A percentile compares a stretch with the other conserved stretches of the same genome.
Evolutionary conservation across 2,329 filamentous ascomycete species (phyloP).

Genomic region (Scedosporium boydii): DNA sequence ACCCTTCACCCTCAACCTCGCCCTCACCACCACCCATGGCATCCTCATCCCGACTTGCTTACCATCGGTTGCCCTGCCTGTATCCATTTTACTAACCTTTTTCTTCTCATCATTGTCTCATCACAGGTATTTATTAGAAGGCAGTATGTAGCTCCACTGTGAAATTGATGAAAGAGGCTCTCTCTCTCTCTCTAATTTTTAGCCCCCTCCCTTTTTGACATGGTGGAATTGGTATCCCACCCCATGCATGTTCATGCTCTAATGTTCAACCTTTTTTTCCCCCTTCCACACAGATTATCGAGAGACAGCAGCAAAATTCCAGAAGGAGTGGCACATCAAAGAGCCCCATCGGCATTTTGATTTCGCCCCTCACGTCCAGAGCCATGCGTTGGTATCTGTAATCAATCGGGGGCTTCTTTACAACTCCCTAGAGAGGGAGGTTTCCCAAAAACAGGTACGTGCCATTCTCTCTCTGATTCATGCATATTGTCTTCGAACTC

Average conservation of each 20-base stretch:
- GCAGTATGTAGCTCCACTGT: slow-evolving; percentile 39
- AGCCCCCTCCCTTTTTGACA: background rate
- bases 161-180: slow-evolving; percentile 7
- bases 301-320: slow-evolving; percentile 57
- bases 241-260: background rate
- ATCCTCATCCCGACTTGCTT: slow-evolving; percentile 6
- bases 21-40: slow-evolving; percentile 13
- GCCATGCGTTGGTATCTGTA: slow-evolving; percentile 52
- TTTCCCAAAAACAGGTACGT: slow-evolving; percentile 39
- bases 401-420: slow-evolving; percentile 56
- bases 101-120: slow-evolving; percentile 6
- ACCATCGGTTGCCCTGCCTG: background rate
- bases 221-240: background rate
- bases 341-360: slow-evolving; percentile 53
- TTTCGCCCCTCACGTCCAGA: slow-evolving; percentile 56
- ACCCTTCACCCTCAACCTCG: slow-evolving; percentile 16
- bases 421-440: slow-evolving; percentile 48
- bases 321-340: slow-evolving; percentile 58
- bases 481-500: background rate
- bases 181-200: background rate
- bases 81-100: slow-evolving; percentile 8
- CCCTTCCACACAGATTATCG: slow-evolving; percentile 44
- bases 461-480: background rate
- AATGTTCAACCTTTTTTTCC: background rate
- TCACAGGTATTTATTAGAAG: slow-evolving; percentile 50